Conservation (phyloP, 257 asterid genomes). For the Solanum sejunctum region DNA sequence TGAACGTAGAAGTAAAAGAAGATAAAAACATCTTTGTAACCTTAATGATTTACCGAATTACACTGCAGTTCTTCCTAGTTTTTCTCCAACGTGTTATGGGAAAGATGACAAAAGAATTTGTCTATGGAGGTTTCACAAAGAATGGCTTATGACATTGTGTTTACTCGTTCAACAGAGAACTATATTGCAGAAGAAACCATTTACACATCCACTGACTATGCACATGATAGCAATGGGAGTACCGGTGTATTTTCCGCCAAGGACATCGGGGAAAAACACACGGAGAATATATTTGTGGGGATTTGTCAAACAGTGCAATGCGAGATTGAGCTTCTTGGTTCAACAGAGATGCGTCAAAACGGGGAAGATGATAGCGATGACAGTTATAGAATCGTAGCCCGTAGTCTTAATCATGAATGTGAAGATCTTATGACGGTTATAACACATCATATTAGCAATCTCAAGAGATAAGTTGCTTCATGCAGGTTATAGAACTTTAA, state of each 20-base stretch:
- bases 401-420: background rate
- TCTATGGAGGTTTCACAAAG: background rate
- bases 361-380: background rate
- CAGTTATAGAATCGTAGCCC: background rate
- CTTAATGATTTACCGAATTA: background rate
- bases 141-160: too few species aligned
- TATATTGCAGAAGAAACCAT: background rate
- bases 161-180: background rate
- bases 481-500: background rate
- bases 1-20: constrained; percentile 1
- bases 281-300: background rate
- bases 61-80: background rate
- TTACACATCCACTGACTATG: too few species aligned
- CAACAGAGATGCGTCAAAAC: background rate
- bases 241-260: too few species aligned
- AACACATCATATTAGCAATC: too few species aligned
- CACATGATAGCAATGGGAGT: too few species aligned
- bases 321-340: background rate
- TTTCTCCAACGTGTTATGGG: background rate
- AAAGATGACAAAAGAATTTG: background rate
- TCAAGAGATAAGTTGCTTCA: too few species aligned
- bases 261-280: background rate
- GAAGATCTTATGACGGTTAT: background rate
- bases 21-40: background rate
- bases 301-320: background rate